These are phyloP conservation scores for Salix suchowensis DNA, from an alignment of 345 rosid genomes.

Conservation along the genomic window DNA sequence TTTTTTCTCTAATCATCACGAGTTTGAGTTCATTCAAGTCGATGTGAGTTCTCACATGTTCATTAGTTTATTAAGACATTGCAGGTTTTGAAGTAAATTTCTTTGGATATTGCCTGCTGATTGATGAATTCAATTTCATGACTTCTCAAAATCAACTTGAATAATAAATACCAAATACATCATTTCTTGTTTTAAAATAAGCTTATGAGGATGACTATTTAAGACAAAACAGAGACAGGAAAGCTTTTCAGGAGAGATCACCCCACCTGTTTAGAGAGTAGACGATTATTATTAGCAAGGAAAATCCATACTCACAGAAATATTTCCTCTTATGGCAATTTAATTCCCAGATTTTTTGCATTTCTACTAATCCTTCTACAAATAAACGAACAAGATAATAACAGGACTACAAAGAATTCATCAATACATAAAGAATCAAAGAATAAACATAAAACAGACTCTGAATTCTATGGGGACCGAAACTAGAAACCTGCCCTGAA, in stretches of 20 bases:
- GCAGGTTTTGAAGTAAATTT: background rate
- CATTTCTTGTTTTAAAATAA: too few relatives aligned
- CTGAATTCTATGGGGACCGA: slow-evolving; percentile 14
- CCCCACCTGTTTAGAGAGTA: too few relatives aligned
- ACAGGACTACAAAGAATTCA: slow-evolving; percentile 21
- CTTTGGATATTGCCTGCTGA: background rate
- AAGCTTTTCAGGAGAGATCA: too few relatives aligned
- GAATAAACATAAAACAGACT: slow-evolving; percentile 26
- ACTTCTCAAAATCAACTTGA: background rate
- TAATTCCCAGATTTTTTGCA: slow-evolving; percentile 9
- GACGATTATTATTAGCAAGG: too few relatives aligned
- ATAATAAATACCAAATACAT: too few relatives aligned
- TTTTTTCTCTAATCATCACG: too few relatives aligned
- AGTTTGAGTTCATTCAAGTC: too few relatives aligned
- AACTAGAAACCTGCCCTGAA: slow-evolving; percentile 17
- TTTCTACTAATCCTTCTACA: slow-evolving; percentile 1
- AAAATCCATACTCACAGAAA: background rate
- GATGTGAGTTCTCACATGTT: too few relatives aligned
- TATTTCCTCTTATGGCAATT: slow-evolving; percentile 2
- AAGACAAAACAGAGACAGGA: too few relatives aligned
- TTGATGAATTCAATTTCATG: background rate
- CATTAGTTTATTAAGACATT: too few relatives aligned
- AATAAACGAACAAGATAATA: background rate
- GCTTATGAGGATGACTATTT: background rate
- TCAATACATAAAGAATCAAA: slow-evolving; percentile 45